Percentiles rank a stretch among this genome's conserved stretches.
Conservation (phyloP, 2,329 filamentous ascomycete species). For the Aspergillus viridinutans region DNA sequence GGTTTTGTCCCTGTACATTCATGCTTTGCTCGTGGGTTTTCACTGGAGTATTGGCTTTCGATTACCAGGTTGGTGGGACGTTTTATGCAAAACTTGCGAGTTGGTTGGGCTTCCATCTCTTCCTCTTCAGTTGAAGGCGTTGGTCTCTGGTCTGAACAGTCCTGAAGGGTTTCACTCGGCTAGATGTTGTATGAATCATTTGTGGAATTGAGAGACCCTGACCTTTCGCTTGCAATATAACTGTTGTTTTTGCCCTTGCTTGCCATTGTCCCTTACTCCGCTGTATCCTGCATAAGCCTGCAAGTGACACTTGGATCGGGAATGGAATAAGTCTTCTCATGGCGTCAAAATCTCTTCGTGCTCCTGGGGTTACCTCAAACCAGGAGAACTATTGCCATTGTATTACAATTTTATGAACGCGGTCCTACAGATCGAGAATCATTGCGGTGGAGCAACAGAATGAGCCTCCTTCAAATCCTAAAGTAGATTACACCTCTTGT, state of each 20-base stretch:
- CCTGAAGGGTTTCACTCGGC: not conserved
- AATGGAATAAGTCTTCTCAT: not conserved
- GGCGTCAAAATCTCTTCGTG: not conserved
- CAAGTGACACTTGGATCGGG: not conserved
- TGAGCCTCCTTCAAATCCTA: conserved; percentile 5
- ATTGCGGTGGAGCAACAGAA: not conserved
- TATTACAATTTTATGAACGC: not conserved
- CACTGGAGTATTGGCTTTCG: not conserved
- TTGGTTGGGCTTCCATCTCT: not conserved
- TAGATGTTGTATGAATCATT: not conserved
- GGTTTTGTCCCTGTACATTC: not conserved
- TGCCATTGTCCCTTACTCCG: not conserved
- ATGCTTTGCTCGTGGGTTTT: not conserved
- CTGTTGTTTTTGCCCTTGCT: not conserved
- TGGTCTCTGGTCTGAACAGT: not conserved
- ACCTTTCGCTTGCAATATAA: not conserved
- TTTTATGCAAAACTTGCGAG: not conserved
- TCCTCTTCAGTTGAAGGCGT: not conserved
- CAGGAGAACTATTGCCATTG: not conserved
- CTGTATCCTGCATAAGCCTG: not conserved
- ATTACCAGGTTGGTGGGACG: not conserved
- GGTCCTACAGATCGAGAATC: not conserved
- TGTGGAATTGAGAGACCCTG: not conserved
- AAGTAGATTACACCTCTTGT: conserved; percentile 16
- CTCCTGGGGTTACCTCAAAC: not conserved